phyloP scores from a whole-genome alignment of 305 asterid genomes.

The Salvia sclarea region DNA sequence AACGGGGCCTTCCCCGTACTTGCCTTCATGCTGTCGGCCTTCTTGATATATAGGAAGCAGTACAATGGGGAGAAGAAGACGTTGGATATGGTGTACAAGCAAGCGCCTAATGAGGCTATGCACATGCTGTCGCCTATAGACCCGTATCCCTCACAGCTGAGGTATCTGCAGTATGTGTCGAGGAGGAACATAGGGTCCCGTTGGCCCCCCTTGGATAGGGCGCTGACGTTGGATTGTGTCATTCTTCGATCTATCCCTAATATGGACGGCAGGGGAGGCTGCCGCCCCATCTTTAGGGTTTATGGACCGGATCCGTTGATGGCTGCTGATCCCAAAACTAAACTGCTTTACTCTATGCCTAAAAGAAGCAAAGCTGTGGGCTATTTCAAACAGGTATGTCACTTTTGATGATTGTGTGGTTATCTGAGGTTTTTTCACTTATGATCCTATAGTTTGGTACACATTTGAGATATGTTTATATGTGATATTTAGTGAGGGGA shows the following conservation, averaged over 20 bases:
- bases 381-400: slow-evolving; percentile 52
- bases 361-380: slow-evolving; percentile 39
- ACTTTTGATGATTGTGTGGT: no score
- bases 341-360: slow-evolving; percentile 53
- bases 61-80: slow-evolving; percentile 58
- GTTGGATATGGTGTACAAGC: slow-evolving; percentile 60
- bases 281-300: slow-evolving; percentile 59
- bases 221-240: slow-evolving; percentile 54
- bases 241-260: slow-evolving; percentile 53
- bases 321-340: slow-evolving; percentile 54
- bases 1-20: slow-evolving; percentile 48
- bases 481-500: neutral
- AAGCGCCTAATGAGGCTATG: slow-evolving; percentile 55
- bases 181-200: slow-evolving; percentile 55
- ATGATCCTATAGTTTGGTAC: neutral
- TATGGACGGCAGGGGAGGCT: slow-evolving; percentile 55
- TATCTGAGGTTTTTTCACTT: neutral
- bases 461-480: neutral
- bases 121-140: slow-evolving; percentile 48
- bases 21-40: slow-evolving; percentile 60
- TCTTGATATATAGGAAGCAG: slow-evolving; percentile 50
- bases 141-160: slow-evolving; percentile 73
- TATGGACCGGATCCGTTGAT: slow-evolving; percentile 58
- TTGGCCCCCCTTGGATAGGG: slow-evolving; percentile 62
- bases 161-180: slow-evolving; percentile 69